A percentile compares a stretch with the other conserved stretches of the same genome.
phyloP scores from a whole-genome alignment of 225 moss, liverwort and hornwort genomes.

The Bryum argenteum region DNA sequence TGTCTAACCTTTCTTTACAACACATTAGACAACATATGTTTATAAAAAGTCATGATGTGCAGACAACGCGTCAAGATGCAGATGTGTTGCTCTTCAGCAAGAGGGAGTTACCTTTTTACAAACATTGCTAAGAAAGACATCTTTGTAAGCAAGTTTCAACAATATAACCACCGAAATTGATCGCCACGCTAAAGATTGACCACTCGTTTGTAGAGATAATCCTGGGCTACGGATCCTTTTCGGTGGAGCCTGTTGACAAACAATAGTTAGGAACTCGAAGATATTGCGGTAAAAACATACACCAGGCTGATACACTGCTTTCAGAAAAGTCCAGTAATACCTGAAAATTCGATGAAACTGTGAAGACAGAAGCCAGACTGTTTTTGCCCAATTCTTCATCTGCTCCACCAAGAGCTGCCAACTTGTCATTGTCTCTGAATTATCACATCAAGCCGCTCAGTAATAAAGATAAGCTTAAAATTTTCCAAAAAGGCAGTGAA shows the following conservation, averaged over 20 bases:
- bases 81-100: conserved; percentile 21
- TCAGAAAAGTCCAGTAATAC: conserved; percentile 39
- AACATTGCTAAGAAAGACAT: conserved; percentile 63
- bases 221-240: conserved; percentile 94
- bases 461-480: conserved; percentile 16
- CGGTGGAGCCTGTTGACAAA: conserved; percentile 76
- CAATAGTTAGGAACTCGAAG: conserved; percentile 8
- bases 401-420: conserved; percentile 56
- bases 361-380: conserved; percentile 80
- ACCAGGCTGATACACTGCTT: conserved; percentile 18
- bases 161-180: conserved; percentile 61
- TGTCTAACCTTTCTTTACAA: conserved; percentile 11
- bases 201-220: conserved; percentile 56
- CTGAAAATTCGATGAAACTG: conserved; percentile 98
- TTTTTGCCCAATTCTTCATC: conserved; percentile 70
- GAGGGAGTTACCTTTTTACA: conserved; percentile 73
- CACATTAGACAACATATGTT: not conserved
- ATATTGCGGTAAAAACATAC: not conserved
- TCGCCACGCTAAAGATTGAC: conserved; percentile 74
- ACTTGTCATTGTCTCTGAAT: conserved; percentile 82
- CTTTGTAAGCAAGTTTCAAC: conserved; percentile 76
- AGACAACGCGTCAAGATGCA: not conserved
- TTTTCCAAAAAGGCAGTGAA: not conserved
- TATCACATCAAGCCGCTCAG: conserved; percentile 24
- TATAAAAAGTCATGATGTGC: not conserved